These are phyloP conservation scores for Neurospora sp. DNA, from an alignment of 495 filamentous ascomycete genomes.

Conservation along the genomic window DNA sequence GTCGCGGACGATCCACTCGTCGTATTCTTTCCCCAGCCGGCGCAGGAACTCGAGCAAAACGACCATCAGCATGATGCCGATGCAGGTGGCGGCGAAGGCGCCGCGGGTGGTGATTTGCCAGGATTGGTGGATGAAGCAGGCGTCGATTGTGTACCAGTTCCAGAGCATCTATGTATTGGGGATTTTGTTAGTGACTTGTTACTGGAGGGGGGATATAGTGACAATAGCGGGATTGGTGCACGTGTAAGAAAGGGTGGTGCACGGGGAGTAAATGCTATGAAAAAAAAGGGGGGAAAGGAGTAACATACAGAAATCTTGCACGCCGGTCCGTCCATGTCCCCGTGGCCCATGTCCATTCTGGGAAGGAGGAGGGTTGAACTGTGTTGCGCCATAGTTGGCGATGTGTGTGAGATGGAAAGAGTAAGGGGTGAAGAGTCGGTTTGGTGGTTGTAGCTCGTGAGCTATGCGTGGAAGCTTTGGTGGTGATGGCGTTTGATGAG, in stretches of 20 bases:
- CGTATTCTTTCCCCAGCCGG: conserved; percentile 44
- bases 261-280: neutral
- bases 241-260: neutral
- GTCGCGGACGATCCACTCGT: conserved; percentile 34
- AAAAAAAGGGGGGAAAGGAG: neutral
- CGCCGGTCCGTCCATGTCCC: conserved; percentile 2
- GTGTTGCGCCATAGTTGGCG: neutral
- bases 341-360: conserved; percentile 9
- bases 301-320: conserved; percentile 16
- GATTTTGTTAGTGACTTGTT: neutral
- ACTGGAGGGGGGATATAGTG: neutral
- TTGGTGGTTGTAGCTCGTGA: neutral
- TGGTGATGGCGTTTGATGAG: neutral
- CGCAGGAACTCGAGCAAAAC: conserved; percentile 43
- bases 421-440: neutral
- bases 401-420: neutral
- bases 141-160: conserved; percentile 48
- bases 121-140: conserved; percentile 38
- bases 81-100: conserved; percentile 47
- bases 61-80: conserved; percentile 46
- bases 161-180: conserved; percentile 46
- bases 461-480: neutral
- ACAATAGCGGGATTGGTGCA: neutral
- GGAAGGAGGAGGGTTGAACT: neutral
- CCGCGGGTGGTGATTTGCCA: conserved; percentile 39